phyloP scores from a whole-genome alignment of 805 yeast genomes.

The Ogataea kodamae region DNA sequence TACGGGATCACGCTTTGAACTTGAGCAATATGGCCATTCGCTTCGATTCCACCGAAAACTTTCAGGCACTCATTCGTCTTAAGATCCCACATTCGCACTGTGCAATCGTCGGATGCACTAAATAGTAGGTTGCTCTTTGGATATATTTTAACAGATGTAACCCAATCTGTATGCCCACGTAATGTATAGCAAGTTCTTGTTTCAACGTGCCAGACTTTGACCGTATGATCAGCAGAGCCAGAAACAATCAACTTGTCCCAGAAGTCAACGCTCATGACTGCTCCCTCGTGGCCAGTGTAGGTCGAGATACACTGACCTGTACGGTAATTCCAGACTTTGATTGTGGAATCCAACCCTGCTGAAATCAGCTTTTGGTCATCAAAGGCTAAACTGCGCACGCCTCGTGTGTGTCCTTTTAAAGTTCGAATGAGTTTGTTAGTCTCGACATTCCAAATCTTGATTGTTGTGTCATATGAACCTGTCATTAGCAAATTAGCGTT shows the following conservation, averaged over 20 bases:
- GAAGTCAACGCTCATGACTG: slow-evolving; percentile 82
- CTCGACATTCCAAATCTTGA: slow-evolving; percentile 89
- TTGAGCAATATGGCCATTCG: slow-evolving; percentile 88
- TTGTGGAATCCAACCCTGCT: slow-evolving; percentile 87
- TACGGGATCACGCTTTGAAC: slow-evolving; percentile 91
- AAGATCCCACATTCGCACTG: slow-evolving; percentile 94
- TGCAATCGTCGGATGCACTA: slow-evolving; percentile 88
- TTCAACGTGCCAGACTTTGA: slow-evolving; percentile 96
- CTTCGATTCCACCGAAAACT: slow-evolving; percentile 70
- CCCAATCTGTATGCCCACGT: slow-evolving; percentile 92
- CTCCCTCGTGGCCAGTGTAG: slow-evolving; percentile 86
- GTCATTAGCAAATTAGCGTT: slow-evolving; percentile 74
- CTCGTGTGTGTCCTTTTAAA: slow-evolving; percentile 84
- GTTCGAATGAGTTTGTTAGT: slow-evolving; percentile 75
- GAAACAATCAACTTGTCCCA: slow-evolving; percentile 77
- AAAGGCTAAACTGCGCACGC: slow-evolving; percentile 79
- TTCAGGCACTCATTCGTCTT: slow-evolving; percentile 72
- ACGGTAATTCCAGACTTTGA: slow-evolving; percentile 93
- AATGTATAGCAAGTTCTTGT: slow-evolving; percentile 88
- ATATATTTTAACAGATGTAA: slow-evolving; percentile 85
- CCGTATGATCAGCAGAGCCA: slow-evolving; percentile 89
- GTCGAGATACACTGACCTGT: slow-evolving; percentile 94
- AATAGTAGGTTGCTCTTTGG: slow-evolving; percentile 72
- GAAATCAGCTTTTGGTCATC: slow-evolving; percentile 88
- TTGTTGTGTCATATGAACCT: slow-evolving; percentile 87